Conservation (phyloP, 192 early-diverging fungal species). For the Phycomyces blakesleeanus region DNA sequence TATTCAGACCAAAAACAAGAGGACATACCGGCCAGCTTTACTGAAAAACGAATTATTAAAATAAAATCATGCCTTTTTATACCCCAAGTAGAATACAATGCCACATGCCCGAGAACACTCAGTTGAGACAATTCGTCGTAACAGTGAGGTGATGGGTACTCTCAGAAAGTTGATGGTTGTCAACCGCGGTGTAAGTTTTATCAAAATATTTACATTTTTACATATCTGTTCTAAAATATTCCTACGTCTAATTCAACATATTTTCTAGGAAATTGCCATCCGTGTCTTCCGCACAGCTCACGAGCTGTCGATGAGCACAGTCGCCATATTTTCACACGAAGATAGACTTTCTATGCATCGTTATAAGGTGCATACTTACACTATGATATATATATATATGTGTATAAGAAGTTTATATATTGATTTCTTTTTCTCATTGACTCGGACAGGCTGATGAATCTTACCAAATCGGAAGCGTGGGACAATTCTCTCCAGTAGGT, state of each 20-base stretch:
- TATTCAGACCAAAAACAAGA: too few relatives aligned
- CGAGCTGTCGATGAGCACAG: slow-evolving; percentile 85
- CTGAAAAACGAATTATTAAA: too few relatives aligned
- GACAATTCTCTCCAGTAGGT: slow-evolving; percentile 81
- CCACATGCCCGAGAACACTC: slow-evolving; percentile 42
- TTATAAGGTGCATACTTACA: slow-evolving; percentile 67
- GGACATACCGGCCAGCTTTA: too few relatives aligned
- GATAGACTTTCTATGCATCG: slow-evolving; percentile 91
- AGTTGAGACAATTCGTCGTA: slow-evolving; percentile 54
- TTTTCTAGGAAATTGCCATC: slow-evolving; percentile 83
- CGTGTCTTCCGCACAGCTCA: slow-evolving; percentile 91
- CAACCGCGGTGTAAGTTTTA: slow-evolving; percentile 54
- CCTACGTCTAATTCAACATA: slow-evolving; percentile 2
- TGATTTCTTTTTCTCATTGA: too few relatives aligned
- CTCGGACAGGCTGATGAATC: slow-evolving; percentile 90
- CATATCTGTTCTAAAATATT: too few relatives aligned
- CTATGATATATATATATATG: too few relatives aligned
- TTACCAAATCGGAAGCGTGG: slow-evolving; percentile 87
- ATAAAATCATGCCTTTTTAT: too few relatives aligned
- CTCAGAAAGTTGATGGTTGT: slow-evolving; percentile 53
- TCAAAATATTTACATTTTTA: too few relatives aligned
- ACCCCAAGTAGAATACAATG: background rate
- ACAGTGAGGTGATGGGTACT: slow-evolving; percentile 50
- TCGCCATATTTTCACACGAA: slow-evolving; percentile 88
- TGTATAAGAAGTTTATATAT: too few relatives aligned